Conservation (phyloP, 768 basidiomycete genomes). For the Kwoniella heveanensis region DNA sequence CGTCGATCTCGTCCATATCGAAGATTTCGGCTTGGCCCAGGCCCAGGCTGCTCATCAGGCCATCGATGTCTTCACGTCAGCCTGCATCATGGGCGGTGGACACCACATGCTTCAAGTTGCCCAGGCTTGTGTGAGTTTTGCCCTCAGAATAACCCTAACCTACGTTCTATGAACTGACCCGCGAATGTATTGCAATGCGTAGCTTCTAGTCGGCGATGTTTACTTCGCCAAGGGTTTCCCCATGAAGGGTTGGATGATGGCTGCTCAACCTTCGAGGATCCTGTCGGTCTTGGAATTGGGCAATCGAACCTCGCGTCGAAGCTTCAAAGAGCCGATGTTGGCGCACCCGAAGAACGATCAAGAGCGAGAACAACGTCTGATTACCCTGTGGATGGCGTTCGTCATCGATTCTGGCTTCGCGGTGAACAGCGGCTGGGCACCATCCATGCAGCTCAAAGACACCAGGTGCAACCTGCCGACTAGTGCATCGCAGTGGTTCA, state of each 20-base stretch:
- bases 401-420: conserved; percentile 39
- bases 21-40: conserved; percentile 44
- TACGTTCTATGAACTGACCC: too few relatives aligned
- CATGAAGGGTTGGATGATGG: conserved; percentile 43
- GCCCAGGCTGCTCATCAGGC: conserved; percentile 26
- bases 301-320: conserved; percentile 18
- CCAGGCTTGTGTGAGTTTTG: conserved; percentile 36
- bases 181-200: too few relatives aligned
- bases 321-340: conserved; percentile 35
- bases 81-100: conserved; percentile 36
- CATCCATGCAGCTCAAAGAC: conserved; percentile 35
- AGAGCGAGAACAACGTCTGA: conserved; percentile 45
- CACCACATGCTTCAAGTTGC: conserved; percentile 35
- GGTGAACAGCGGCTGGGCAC: conserved; percentile 38
- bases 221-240: conserved; percentile 44
- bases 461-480: conserved; percentile 36
- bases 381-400: conserved; percentile 47
- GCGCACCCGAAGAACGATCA: conserved; percentile 24
- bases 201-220: conserved; percentile 42
- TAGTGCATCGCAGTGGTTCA: conserved; percentile 18
- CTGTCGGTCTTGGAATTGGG: conserved; percentile 41
- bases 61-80: conserved; percentile 23
- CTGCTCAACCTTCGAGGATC: conserved; percentile 35
- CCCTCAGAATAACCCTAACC: too few relatives aligned
- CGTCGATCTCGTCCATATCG: conserved; percentile 35